Base-by-base conservation (phyloP, 2,329 filamentous ascomycete species). In the Aspergillus fumigatus region DNA sequence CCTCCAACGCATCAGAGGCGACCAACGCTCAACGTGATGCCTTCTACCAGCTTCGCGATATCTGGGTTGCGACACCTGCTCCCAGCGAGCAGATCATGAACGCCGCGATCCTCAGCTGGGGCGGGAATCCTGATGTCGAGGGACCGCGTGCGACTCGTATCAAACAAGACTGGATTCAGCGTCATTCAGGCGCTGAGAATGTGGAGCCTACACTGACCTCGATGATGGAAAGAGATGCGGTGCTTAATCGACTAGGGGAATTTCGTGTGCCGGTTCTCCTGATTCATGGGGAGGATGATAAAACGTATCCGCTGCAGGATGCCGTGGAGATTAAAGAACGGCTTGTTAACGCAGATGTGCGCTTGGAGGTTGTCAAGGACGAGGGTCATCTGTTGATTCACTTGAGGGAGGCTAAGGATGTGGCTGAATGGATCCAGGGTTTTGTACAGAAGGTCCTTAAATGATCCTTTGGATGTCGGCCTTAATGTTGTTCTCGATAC, bases 41-140 rank as follows among this genome's bases (percentile, higher is more conserved):
- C 3, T 54, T 54, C 29, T 25, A 35, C n/a, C 47, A 50, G 23
- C 47, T 54, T 11, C n/a, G 52, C 8, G 35, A 54, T 27, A 45
- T 50, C 21, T 54, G 52, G 52, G 17, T 48, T 5, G 23, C 52
- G 7, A 54, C 52, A 23, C 52, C 47, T 17, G n/a, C 52, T 14
- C 52, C 52, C 9, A 50, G 52, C 32, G 35, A 50, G 1, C 21
- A 38, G 25, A 54, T 50, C 32, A 50, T 54, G 45, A 50, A 54
- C 35, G 47, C 21, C 8, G 52, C 35, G 9, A 54, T 54, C 23
- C 32, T 50, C 10, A 48, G 27, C 47, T 54, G 52, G 52, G 52
- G 52, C 14, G 52, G 52, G n/a, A 11, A 35, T 21, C 47, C 52
- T 7, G 52, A 54, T 29, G 9, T 54, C 3, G 11, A 26, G 19